Evolutionary conservation across 2,329 filamentous ascomycete species (phyloP).

Genomic region (Pyrenochaeta sp.): DNA sequence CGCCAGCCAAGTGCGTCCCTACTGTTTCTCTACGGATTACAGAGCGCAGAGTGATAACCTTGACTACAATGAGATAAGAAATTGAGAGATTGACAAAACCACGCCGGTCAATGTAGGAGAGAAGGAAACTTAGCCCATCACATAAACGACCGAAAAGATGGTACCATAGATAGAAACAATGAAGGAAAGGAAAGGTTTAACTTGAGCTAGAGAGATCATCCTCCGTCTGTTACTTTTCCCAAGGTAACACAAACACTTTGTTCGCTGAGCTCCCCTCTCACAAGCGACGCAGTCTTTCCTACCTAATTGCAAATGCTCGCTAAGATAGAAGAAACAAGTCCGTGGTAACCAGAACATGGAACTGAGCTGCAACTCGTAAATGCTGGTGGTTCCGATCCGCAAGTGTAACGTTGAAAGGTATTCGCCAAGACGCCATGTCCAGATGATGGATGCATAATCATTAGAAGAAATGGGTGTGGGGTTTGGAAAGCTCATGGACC

Average conservation of each 20-base stretch:
- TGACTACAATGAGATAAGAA: slow-evolving; percentile 32
- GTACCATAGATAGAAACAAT: slow-evolving; percentile 36
- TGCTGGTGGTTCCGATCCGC: slow-evolving; percentile 49
- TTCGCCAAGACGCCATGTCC: slow-evolving; percentile 55
- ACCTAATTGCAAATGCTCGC: slow-evolving; percentile 51
- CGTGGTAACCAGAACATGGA: slow-evolving; percentile 53
- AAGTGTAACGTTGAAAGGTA: slow-evolving; percentile 43
- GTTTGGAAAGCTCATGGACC: slow-evolving; percentile 97
- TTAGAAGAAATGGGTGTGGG: slow-evolving; percentile 99
- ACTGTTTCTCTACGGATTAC: slow-evolving; percentile 30
- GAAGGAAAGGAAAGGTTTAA: slow-evolving; percentile 36
- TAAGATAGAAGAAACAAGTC: slow-evolving; percentile 52
- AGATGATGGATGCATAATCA: slow-evolving; percentile 52
- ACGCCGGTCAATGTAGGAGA: slow-evolving; percentile 33
- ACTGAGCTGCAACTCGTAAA: slow-evolving; percentile 52
- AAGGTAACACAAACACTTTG: slow-evolving; percentile 28
- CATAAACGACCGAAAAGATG: slow-evolving; percentile 27
- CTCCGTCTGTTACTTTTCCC: slow-evolving; percentile 28
- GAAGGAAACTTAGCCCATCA: slow-evolving; percentile 18
- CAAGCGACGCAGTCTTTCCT: slow-evolving; percentile 36
- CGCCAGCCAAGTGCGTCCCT: slow-evolving; percentile 38
- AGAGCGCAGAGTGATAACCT: slow-evolving; percentile 19
- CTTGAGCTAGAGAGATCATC: slow-evolving; percentile 30
- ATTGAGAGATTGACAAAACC: slow-evolving; percentile 19
- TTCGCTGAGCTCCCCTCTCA: slow-evolving; percentile 26